Percentiles rank a stretch among this genome's conserved stretches.
Conservation (phyloP, 208 protist genomes). For the Acanthamoeba castellanii region DNA sequence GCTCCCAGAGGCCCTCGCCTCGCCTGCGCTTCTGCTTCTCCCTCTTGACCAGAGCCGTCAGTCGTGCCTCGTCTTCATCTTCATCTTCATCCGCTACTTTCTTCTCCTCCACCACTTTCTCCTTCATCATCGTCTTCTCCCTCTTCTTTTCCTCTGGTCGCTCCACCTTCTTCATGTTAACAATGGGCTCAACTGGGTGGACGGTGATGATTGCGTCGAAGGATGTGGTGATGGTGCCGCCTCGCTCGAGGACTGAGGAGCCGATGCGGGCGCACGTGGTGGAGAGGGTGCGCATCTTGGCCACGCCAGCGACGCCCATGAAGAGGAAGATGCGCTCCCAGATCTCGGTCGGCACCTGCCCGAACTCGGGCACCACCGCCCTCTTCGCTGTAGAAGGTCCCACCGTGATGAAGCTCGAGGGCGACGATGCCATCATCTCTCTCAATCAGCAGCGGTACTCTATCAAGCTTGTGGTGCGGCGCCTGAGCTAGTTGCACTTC, state of each 20-base stretch:
- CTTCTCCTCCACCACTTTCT: too few relatives aligned
- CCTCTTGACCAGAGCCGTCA: background rate
- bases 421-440: too few relatives aligned
- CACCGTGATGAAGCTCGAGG: too few relatives aligned
- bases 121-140: too few relatives aligned
- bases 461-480: too few relatives aligned
- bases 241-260: background rate
- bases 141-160: too few relatives aligned
- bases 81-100: background rate
- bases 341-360: too few relatives aligned
- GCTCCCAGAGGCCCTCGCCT: background rate
- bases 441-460: too few relatives aligned
- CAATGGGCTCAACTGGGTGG: background rate
- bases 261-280: background rate
- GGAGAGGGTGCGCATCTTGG: conserved; percentile 36
- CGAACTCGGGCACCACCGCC: too few relatives aligned
- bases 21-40: background rate
- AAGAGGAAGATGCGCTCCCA: background rate
- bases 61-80: background rate
- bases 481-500: too few relatives aligned
- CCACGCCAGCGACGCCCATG: background rate
- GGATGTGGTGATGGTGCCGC: background rate
- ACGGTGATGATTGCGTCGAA: background rate
- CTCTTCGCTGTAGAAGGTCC: too few relatives aligned
- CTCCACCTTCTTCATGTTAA: background rate